Evolutionary conservation across 345 rosid genomes (phyloP), one percentile per base, ranked within the genome.

Genomic region (Aurinia saxatilis): DNA sequence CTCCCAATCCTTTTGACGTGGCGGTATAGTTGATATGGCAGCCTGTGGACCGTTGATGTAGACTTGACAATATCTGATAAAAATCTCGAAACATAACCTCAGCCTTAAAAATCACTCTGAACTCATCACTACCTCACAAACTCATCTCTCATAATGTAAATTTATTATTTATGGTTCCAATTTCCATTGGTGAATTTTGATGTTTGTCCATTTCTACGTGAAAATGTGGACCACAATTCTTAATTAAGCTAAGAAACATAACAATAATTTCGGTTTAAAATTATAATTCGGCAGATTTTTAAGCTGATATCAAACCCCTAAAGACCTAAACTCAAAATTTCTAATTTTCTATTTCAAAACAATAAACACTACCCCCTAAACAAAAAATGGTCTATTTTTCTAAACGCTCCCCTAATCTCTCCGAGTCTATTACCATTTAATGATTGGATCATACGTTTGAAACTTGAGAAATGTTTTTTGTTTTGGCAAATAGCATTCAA

Each of bases 81-180:
- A 29, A 67, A 66, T 66, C 71, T 47, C 39, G 17, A 56, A 56
- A 55, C 41, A 25, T 35, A 48, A 66, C 34, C 65, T 66, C 50
- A 57, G 57, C 71, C 71, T 57, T 66, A 29, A 49, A 57, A 57
- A 21, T 6, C 50, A 29, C 2, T 39, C 0, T 17, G 2, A 53
- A 50, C 14, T 49, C 47, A 13, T 60, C 30, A 47, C 10, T 18
- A 50, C 52, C 67, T 65, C 69, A 33, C 16, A 42, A 34, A 41
- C 41, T 51, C 35, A 52, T 50, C 60, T 27, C 14, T 2, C 4
- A 21, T 2, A 19, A 18, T 8, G 21, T 55, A 37, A 37, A 7
- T 49, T 52, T 10, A 1, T 5, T 17, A 35, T 18, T 15, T 27
- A 27, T 23, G n/a, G 16, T 21, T 21, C 25, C 25, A 21, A 21